Evolutionary conservation across 2,329 filamentous ascomycete genomes (phyloP), one percentile per base, ranked within the genome.

Genomic region (Beauveria pseudobassiana): DNA sequence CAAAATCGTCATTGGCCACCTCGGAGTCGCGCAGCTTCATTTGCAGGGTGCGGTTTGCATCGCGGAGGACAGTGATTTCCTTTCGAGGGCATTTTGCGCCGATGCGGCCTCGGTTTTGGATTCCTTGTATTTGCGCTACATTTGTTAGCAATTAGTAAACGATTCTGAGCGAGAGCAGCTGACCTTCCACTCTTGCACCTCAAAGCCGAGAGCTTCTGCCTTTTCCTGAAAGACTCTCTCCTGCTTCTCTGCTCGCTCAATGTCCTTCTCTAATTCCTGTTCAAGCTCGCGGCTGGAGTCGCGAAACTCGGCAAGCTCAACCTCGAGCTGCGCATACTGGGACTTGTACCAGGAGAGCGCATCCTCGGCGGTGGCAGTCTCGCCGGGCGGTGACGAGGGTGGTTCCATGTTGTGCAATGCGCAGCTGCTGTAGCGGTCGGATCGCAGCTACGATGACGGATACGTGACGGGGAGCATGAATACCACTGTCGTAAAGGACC

Each of bases 161-260:
- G 49, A 52, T n/a, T 51, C 18, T 28, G 5, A 18, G 14, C 14
- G 50, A 50, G 24, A n/a, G n/a, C 28, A 38, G 68, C 84, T 75
- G 79, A 93, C 92, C 87, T 98, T 98, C 95, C 95, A 99, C 77
- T 99, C 95, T 63, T 98, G 92, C 0, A 95, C 93, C 74, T 98
- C 93, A 71, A 91, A 99, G 55, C 83, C 86, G 65, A 96, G 75
- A 43, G 82, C 83, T 74, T 98, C 93, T 1, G 91, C 89, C 78
- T 93, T 96, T 74, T 96, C 89, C 73, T 93, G 88, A 68, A 97
- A 77, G 66, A 87, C 81, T 65, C 92, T 85, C 77, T 98, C 93
- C 69, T 92, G 86, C 79, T 96, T 96, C 80, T 99, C 95, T 50
- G 93, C 93, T 50, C 91, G 89, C 69, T 98, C 93, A 62, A 99